phyloP scores from a whole-genome alignment of 2,329 filamentous ascomycete species.

The Polytolypa hystricis region DNA sequence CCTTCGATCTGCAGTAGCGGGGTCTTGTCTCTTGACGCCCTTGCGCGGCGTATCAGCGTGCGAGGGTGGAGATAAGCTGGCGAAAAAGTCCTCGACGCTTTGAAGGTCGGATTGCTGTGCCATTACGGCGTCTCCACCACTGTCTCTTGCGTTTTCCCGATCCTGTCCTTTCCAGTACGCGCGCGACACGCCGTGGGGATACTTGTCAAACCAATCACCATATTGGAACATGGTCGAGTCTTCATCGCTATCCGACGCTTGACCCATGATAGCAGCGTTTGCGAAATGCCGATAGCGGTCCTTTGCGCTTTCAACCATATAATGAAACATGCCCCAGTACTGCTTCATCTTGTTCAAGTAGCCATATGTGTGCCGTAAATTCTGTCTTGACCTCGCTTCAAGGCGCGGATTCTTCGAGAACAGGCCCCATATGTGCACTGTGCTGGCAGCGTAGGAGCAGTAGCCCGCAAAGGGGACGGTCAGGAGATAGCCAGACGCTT shows the following conservation, averaged over 20 bases:
- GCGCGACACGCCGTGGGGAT: conserved; percentile 81
- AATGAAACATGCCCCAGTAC: conserved; percentile 98
- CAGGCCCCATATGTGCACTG: conserved; percentile 85
- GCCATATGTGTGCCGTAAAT: conserved; percentile 76
- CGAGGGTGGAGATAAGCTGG: conserved; percentile 57
- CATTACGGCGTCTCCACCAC: conserved; percentile 74
- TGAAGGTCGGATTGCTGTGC: conserved; percentile 84
- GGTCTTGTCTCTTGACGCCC: conserved; percentile 33
- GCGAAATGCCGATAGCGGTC: conserved; percentile 77
- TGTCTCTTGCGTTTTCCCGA: conserved; percentile 57
- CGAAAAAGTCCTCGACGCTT: conserved; percentile 90
- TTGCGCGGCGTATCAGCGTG: conserved; percentile 38
- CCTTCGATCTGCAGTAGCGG: conserved; percentile 7
- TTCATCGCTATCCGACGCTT: conserved; percentile 31
- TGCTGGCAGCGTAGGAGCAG: conserved; percentile 84
- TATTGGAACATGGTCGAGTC: conserved; percentile 74
- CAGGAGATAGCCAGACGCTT: conserved; percentile 67
- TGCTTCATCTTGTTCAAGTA: conserved; percentile 93
- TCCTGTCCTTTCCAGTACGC: conserved; percentile 72
- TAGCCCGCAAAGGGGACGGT: conserved; percentile 91
- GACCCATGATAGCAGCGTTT: conserved; percentile 63
- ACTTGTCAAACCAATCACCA: conserved; percentile 93
- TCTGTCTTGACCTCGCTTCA: conserved; percentile 68
- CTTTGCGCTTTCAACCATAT: conserved; percentile 85
- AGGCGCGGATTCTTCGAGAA: conserved; percentile 72